Percentiles rank a stretch among this genome's conserved stretches.
phyloP scores from a whole-genome alignment of 345 rosid species.

The Gossypium turneri region DNA sequence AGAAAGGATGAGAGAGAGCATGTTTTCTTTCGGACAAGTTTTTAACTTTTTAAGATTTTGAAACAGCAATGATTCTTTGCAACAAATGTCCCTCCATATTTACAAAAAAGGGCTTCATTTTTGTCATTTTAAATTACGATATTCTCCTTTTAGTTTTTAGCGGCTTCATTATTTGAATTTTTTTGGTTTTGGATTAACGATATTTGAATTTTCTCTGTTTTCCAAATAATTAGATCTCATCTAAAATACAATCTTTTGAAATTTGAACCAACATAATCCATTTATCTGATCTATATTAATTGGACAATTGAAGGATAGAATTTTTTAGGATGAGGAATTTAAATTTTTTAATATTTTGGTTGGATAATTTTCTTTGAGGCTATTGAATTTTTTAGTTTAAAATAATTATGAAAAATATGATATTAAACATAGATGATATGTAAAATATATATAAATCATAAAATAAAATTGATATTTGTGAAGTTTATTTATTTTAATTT shows the following conservation, averaged over 20 bases:
- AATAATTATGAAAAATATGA: too few relatives aligned
- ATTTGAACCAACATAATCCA: not conserved
- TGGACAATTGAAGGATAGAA: too few relatives aligned
- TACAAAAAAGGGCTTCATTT: slow-evolving; percentile 1
- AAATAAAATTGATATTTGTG: too few relatives aligned
- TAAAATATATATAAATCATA: too few relatives aligned
- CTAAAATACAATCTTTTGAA: not conserved
- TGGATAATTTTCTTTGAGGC: too few relatives aligned
- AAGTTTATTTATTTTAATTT: too few relatives aligned
- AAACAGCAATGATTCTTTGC: slow-evolving; percentile 12
- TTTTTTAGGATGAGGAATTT: too few relatives aligned
- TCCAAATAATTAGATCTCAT: not conserved
- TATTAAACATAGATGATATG: too few relatives aligned
- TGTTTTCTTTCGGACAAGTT: slow-evolving; percentile 34
- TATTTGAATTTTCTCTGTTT: not conserved
- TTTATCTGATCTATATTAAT: too few relatives aligned
- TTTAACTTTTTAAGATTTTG: not conserved
- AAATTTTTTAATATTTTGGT: too few relatives aligned
- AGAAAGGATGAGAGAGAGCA: slow-evolving; percentile 24
- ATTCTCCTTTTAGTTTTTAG: not conserved
- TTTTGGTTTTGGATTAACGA: not conserved
- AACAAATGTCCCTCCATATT: not conserved
- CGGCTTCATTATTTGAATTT: slow-evolving; percentile 2
- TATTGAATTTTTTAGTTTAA: too few relatives aligned
- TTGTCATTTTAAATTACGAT: not conserved